Conservation (phyloP, 1,284 basidiomycete genomes). For the Fistulina hepatica region DNA sequence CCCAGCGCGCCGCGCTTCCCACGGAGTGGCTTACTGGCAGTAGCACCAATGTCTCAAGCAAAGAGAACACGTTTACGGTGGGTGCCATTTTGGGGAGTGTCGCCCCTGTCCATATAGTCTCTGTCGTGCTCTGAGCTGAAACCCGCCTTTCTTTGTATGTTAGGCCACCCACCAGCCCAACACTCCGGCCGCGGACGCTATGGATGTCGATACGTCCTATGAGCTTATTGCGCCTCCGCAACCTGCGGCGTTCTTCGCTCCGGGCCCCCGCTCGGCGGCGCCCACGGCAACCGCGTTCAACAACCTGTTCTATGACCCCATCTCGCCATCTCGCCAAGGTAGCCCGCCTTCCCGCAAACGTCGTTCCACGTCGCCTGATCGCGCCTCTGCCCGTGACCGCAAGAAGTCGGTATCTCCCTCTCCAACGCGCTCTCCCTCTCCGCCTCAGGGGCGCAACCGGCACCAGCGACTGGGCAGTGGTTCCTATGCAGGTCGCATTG, state of each 20-base stretch:
- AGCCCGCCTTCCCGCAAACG: conserved; percentile 46
- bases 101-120: conserved; percentile 3
- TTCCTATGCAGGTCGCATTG: conserved; percentile 31
- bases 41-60: background rate
- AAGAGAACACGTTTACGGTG: conserved; percentile 21
- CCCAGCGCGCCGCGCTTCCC: conserved; percentile 50
- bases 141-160: conserved; percentile 10
- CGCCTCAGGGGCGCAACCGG: conserved; percentile 37
- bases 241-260: conserved; percentile 25
- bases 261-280: conserved; percentile 38
- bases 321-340: conserved; percentile 31
- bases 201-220: conserved; percentile 62
- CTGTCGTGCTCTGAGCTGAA: conserved; percentile 9
- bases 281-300: conserved; percentile 43
- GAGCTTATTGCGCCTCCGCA: conserved; percentile 22
- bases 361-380: conserved; percentile 57
- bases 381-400: conserved; percentile 26
- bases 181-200: conserved; percentile 48
- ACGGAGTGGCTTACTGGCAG: conserved; percentile 47
- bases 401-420: conserved; percentile 10
- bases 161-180: conserved; percentile 28
- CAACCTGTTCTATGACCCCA: conserved; percentile 47
- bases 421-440: conserved; percentile 51
- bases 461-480: conserved; percentile 49
- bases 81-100: conserved; percentile 20